Evolutionary conservation across 768 basidiomycete genomes (phyloP).

Genomic region (Naganishia antarctica): DNA sequence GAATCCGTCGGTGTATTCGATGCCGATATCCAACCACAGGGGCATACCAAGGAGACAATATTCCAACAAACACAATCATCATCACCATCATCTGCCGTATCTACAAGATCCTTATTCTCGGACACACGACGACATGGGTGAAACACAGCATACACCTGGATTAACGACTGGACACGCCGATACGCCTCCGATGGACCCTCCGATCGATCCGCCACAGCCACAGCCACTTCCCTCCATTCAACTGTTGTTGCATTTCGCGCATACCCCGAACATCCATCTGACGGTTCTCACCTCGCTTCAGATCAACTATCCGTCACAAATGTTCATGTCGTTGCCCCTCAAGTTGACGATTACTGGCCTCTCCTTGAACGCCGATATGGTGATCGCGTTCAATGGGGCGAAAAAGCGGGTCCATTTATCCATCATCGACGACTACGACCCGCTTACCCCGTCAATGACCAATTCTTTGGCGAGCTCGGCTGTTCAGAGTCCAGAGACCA

Average conservation of each 20-base stretch:
- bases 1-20: conserved; percentile 25
- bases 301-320: conserved; percentile 92
- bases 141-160: conserved; percentile 31
- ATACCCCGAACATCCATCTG: conserved; percentile 81
- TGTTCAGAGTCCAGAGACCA: neutral
- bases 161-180: conserved; percentile 13
- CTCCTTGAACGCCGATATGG: conserved; percentile 77
- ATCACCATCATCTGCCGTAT: conserved; percentile 14
- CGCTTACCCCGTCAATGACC: conserved; percentile 63
- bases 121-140: conserved; percentile 19
- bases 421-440: conserved; percentile 79
- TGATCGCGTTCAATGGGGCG: conserved; percentile 84
- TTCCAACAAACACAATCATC: neutral
- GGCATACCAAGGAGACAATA: neutral
- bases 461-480: conserved; percentile 19
- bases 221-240: conserved; percentile 64
- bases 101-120: conserved; percentile 7
- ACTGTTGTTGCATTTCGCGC: conserved; percentile 75
- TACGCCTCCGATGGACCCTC: conserved; percentile 29
- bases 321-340: conserved; percentile 96
- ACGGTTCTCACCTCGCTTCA: conserved; percentile 85
- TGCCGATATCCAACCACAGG: conserved; percentile 2
- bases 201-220: conserved; percentile 44
- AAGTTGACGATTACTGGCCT: conserved; percentile 86
- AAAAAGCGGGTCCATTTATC: conserved; percentile 77